Evolutionary conservation across 2,329 filamentous ascomycete genomes (phyloP), one percentile per base, ranked within the genome.

Genomic region (Colletotrichum incanum): DNA sequence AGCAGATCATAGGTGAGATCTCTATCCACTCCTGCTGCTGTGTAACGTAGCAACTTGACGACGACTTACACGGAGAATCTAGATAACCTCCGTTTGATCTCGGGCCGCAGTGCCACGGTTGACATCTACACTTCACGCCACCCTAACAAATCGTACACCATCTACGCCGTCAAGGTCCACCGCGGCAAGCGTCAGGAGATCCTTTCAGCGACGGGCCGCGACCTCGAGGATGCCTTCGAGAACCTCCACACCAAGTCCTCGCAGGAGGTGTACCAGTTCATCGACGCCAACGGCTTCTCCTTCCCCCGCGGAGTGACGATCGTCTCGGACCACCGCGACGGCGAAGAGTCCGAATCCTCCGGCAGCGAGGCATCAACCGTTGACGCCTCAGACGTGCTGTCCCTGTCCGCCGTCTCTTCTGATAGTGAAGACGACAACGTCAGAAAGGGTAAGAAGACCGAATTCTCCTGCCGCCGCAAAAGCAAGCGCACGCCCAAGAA

Each of bases 121-220:
- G 71, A 73, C 49, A 67, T 73, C 34, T 65, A 65, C 37, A 71
- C 71, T 6, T 55, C 71, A 31, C 61, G 67, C 26, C 60, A 71
- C 37, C 71, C 71, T 16, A 62, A 66, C n/a, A 71, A 67, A 49
- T 49, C 66, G 9, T 73, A 63, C 41, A 71, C 66, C 26, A 95
- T 96, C 78, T 93, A 93, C 4, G 92, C 96, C 39, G 88, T 91
- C 62, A 92, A 92, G 82, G 91, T 93, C 69, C 92, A 95, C 81
- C 94, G 95, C 80, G 93, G 93, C 39, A 95, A 94, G 86, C 94
- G 94, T 78, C 84, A 73, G 49, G 77, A 75, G 23, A 72, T 82
- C 18, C 74, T 85, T 12, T 79, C 79, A n/a, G 81, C 79, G 26
- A 74, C 78, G 1, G 80, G 76, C 8, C 56, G 70, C 20, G 78